phyloP scores from a whole-genome alignment of 495 filamentous ascomycete genomes.

The Podospora pseudopauciseta region DNA sequence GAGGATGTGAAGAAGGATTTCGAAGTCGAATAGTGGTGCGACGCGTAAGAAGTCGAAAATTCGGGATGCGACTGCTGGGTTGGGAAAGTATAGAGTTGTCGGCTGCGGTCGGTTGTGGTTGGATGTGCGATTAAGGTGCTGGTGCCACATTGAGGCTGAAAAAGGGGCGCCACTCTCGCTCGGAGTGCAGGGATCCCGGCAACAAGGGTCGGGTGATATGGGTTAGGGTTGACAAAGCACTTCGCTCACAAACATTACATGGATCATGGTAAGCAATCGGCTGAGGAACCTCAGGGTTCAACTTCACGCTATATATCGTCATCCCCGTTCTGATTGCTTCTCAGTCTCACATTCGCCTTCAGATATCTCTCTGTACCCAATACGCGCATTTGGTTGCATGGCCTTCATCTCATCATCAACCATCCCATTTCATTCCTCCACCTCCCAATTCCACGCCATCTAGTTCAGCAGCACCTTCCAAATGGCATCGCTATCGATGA shows the following conservation, averaged over 20 bases:
- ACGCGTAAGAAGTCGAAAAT: neutral
- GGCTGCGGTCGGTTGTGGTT: neutral
- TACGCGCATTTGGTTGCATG: neutral
- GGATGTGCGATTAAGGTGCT: neutral
- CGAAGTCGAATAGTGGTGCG: neutral
- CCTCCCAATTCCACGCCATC: neutral
- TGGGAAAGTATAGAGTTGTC: neutral
- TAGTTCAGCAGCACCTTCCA: conserved; percentile 55
- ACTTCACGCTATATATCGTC: too few relatives aligned
- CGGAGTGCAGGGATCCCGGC: neutral
- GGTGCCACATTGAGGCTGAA: neutral
- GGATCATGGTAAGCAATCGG: neutral
- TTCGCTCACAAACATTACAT: neutral
- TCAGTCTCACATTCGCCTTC: neutral
- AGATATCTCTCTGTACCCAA: neutral
- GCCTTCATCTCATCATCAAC: neutral
- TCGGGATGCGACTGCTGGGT: neutral
- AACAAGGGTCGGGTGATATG: neutral
- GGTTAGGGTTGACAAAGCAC: neutral
- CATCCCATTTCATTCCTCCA: neutral
- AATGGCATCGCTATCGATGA: conserved; percentile 59
- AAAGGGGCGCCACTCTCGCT: neutral
- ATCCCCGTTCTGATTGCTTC: neutral
- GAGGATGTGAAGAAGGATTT: neutral
- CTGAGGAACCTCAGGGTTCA: neutral